Evolutionary conservation across 2,329 filamentous ascomycete genomes (phyloP).

Genomic region (Trichoderma atroviride): DNA sequence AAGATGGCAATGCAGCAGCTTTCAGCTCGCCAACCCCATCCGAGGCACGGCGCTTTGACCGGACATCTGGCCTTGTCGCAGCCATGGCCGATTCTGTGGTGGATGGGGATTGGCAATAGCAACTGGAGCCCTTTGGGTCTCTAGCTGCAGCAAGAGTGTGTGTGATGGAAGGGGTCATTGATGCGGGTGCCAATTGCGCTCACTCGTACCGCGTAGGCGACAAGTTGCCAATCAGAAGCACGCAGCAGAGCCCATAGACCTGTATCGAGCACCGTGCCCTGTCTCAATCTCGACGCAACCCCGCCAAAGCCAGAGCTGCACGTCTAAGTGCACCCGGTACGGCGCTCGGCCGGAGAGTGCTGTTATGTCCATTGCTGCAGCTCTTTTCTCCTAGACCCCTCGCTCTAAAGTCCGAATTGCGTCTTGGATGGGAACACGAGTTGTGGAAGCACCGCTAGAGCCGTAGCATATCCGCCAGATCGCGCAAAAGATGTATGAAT

Average conservation of each 20-base stretch:
- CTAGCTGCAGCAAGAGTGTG: background rate
- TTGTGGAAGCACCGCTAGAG: background rate
- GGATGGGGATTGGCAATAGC: constrained; percentile 2
- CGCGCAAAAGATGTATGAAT: background rate
- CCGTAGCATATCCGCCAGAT: background rate
- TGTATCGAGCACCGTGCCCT: background rate
- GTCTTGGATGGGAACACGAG: background rate
- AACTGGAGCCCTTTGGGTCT: background rate
- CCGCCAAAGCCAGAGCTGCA: background rate
- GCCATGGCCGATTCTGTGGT: background rate
- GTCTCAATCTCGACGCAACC: background rate
- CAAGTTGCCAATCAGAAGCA: background rate
- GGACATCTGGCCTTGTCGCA: background rate
- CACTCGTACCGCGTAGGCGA: too few species aligned
- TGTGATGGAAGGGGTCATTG: background rate
- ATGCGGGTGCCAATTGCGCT: constrained; percentile 4
- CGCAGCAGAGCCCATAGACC: background rate
- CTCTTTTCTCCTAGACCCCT: background rate
- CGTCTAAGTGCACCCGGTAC: background rate
- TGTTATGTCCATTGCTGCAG: constrained; percentile 16
- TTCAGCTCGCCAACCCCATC: background rate
- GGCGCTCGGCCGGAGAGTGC: background rate
- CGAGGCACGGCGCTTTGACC: background rate
- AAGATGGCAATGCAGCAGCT: background rate
- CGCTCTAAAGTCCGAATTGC: constrained; percentile 17